Conservation (phyloP, 2,329 filamentous ascomycete species). For the Didymella pinodella region DNA sequence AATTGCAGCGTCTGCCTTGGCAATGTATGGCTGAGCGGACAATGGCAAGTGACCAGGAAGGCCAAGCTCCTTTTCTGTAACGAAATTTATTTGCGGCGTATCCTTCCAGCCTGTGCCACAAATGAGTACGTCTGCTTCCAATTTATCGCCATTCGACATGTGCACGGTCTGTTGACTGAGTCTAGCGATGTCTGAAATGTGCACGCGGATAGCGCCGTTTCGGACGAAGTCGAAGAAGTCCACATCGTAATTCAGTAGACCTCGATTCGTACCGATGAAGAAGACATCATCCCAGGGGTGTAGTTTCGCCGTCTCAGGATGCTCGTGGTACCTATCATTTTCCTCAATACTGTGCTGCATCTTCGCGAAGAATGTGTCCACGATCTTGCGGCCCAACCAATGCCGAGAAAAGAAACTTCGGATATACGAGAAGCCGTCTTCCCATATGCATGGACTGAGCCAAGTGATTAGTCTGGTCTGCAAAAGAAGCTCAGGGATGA, state of each 20-base stretch:
- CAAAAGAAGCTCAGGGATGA: slow-evolving; percentile 71
- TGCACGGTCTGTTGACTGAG: slow-evolving; percentile 59
- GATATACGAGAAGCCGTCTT: slow-evolving; percentile 67
- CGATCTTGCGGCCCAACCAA: slow-evolving; percentile 62
- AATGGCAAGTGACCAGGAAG: slow-evolving; percentile 30
- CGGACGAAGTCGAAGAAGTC: slow-evolving; percentile 66
- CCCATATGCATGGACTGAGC: slow-evolving; percentile 77
- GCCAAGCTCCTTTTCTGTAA: slow-evolving; percentile 39
- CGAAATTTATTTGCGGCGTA: slow-evolving; percentile 62
- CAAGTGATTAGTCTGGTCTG: slow-evolving; percentile 73
- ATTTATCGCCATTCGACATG: slow-evolving; percentile 55
- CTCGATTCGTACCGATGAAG: slow-evolving; percentile 64
- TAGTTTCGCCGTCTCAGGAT: slow-evolving; percentile 52
- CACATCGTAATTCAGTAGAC: slow-evolving; percentile 66
- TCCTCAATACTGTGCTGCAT: slow-evolving; percentile 61
- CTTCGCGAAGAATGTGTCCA: slow-evolving; percentile 63
- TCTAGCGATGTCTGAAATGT: slow-evolving; percentile 62
- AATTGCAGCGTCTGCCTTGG: slow-evolving; percentile 61
- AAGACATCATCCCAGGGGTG: slow-evolving; percentile 54
- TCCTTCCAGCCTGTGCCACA: slow-evolving; percentile 66
- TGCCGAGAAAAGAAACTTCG: slow-evolving; percentile 66
- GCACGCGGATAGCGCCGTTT: slow-evolving; percentile 61
- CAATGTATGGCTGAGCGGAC: slow-evolving; percentile 19
- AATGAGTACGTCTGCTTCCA: slow-evolving; percentile 62
- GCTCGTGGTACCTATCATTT: slow-evolving; percentile 55